Base-by-base conservation (phyloP, 2,329 filamentous ascomycete genomes). In the Claviceps spartinae region DNA sequence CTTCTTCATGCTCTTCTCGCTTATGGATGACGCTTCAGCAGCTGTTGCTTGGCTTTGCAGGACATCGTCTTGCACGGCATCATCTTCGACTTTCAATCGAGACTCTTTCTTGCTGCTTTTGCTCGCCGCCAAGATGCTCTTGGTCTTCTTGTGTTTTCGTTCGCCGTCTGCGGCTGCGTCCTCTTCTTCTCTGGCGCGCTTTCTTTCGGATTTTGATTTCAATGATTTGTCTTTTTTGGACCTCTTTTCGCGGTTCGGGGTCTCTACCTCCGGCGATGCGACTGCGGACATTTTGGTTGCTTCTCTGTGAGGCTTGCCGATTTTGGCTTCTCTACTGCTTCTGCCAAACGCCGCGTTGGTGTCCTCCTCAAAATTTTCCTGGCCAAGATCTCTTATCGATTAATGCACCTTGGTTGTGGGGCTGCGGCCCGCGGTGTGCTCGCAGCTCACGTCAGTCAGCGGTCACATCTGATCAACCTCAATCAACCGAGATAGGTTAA, bases 121-220 rank as follows among this genome's bases (percentile, higher is more conserved):
- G 48, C 65, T 62, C 60, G 67, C 67, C 51, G 55, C 61, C 48
- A 61, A 69, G 61, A 69, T 69, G 68, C 66, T 73, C 62, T 74
- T 76, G 5, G 73, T 72, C 54, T 72, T 74, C 58, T 77, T 76
- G 59, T 73, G 67, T 62, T 72, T 74, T 59, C 70, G 70, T 54
- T 75, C 72, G 38, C 63, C 61, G 47, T 68, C 65, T 42, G 64
- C 65, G 7, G 58, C 59, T 5, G 30, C 18, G 41, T 74, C 71
- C 26, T 74, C 71, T 48, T 74, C 71, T 48, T 74, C 72, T 44
- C 72, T 63, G 6, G 65, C 61, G 44, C 72, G 69, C 64, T 75
- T 75, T 63, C 73, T 73, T 46, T 72, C 61, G 9, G 62, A 62
- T 53, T 63, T 65, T 8, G 61, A 62, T 53, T 64, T 65, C 16